These are phyloP conservation scores for Fraxinus xanthoxyloides DNA, from an alignment of 305 asterid species.

Conservation along the genomic window DNA sequence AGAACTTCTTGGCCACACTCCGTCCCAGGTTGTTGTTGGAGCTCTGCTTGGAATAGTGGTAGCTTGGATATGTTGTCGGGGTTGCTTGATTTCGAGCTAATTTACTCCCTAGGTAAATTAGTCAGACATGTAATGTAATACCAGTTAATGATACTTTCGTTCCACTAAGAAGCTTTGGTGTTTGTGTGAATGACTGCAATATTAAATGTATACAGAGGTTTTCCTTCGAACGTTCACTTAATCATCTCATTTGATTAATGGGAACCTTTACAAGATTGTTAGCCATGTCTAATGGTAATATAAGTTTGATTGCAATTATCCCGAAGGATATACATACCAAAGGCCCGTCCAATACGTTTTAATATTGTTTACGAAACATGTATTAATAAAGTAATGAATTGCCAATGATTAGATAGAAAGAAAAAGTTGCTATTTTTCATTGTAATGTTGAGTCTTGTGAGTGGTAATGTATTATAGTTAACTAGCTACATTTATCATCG, in stretches of 20 bases:
- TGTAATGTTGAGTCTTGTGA: too few species aligned
- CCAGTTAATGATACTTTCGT: background rate
- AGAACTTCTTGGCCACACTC: constrained; percentile 94
- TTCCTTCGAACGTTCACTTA: background rate
- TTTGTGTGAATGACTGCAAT: background rate
- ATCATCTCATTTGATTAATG: background rate
- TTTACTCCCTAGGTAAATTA: constrained; percentile 5
- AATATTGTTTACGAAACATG: background rate
- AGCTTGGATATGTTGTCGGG: constrained; percentile 71
- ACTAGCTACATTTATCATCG: background rate
- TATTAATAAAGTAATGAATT: background rate
- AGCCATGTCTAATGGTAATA: background rate
- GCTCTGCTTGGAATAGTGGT: constrained; percentile 73
- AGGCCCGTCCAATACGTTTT: too few species aligned
- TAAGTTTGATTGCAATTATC: background rate
- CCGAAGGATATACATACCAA: background rate
- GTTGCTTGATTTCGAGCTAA: constrained; percentile 35
- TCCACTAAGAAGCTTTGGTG: background rate
- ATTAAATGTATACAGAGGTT: background rate
- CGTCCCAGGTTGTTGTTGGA: constrained; percentile 86
- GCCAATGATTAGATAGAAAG: background rate
- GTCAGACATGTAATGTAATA: background rate
- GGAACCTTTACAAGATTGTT: background rate
- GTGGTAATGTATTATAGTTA: too few species aligned
- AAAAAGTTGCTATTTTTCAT: too few species aligned